Percentiles rank a stretch among this genome's conserved stretches.
These are phyloP conservation scores for Isabelozyma heimii DNA, from an alignment of 805 yeast genomes.

Conservation along the genomic window DNA sequence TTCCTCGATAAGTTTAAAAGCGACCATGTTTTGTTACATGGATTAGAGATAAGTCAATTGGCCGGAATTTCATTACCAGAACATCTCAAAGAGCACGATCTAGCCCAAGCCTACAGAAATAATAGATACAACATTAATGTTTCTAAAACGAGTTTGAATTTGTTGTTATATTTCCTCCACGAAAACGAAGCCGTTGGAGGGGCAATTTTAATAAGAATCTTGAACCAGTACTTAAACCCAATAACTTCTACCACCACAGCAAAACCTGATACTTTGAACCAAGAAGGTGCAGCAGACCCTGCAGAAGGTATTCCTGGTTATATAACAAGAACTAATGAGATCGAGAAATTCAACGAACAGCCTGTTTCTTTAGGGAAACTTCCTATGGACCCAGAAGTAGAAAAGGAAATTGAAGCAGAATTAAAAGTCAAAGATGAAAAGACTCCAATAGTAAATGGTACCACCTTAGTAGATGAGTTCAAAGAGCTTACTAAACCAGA, in stretches of 20 bases:
- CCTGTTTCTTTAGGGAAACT: constrained; percentile 77
- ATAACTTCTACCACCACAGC: constrained; percentile 32
- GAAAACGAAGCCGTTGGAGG: constrained; percentile 94
- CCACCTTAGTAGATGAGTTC: constrained; percentile 38
- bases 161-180: constrained; percentile 80
- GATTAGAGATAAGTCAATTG: constrained; percentile 68
- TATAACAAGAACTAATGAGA: constrained; percentile 40
- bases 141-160: constrained; percentile 80
- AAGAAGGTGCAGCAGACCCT: constrained; percentile 48
- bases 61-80: constrained; percentile 75
- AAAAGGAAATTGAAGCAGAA: constrained; percentile 81
- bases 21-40: constrained; percentile 76
- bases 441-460: constrained; percentile 30
- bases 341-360: constrained; percentile 64
- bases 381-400: constrained; percentile 84
- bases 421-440: constrained; percentile 72
- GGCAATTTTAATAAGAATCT: constrained; percentile 74
- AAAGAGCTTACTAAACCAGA: constrained; percentile 48
- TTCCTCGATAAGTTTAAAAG: constrained; percentile 73
- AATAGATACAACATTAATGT: constrained; percentile 74
- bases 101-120: constrained; percentile 70
- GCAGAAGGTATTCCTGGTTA: constrained; percentile 53
- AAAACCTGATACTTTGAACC: constrained; percentile 39
- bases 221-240: constrained; percentile 77
- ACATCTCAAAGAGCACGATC: constrained; percentile 78